These are phyloP conservation scores for Brachypodium distachyon DNA, from an alignment of 202 grass and related monocot species.

Conservation along the genomic window DNA sequence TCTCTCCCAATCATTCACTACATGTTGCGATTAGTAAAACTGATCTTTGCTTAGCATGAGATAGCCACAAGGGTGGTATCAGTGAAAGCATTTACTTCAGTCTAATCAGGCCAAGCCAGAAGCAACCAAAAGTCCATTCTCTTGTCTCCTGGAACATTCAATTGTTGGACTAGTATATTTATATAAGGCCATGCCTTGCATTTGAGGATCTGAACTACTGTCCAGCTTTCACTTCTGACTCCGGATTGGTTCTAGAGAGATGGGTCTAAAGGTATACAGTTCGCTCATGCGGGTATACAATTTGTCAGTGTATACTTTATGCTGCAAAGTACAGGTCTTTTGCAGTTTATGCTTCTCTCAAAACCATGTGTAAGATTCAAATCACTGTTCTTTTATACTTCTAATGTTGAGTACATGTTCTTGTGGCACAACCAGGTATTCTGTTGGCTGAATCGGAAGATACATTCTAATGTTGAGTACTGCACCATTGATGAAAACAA, in stretches of 20 bases:
- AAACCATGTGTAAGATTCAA: constrained; percentile 3
- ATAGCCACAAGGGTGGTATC: constrained; percentile 16
- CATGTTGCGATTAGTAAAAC: constrained; percentile 28
- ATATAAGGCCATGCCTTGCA: constrained; percentile 47
- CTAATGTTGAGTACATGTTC: constrained; percentile 17
- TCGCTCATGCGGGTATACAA: constrained; percentile 19
- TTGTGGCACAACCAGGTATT: constrained; percentile 51
- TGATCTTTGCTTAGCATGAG: constrained; percentile 12
- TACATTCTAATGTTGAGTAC: constrained; percentile 54
- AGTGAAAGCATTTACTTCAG: constrained; percentile 57
- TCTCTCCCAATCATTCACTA: constrained; percentile 14
- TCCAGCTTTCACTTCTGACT: constrained; percentile 39
- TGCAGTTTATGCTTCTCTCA: constrained; percentile 14
- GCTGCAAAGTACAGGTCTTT: constrained; percentile 31
- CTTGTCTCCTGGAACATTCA: constrained; percentile 66
- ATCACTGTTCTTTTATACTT: constrained; percentile 17
- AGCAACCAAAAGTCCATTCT: constrained; percentile 60
- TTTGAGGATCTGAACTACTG: constrained; percentile 35
- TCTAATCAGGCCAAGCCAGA: constrained; percentile 48
- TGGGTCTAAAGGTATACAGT: constrained; percentile 63
- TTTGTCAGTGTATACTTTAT: constrained; percentile 24
- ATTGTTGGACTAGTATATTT: constrained; percentile 33
- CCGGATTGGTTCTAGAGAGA: constrained; percentile 40
- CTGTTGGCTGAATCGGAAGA: constrained; percentile 72
- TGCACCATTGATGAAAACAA: constrained; percentile 50